phyloP scores from a whole-genome alignment of 805 yeast genomes.

The Schwanniomyces yamadae region DNA sequence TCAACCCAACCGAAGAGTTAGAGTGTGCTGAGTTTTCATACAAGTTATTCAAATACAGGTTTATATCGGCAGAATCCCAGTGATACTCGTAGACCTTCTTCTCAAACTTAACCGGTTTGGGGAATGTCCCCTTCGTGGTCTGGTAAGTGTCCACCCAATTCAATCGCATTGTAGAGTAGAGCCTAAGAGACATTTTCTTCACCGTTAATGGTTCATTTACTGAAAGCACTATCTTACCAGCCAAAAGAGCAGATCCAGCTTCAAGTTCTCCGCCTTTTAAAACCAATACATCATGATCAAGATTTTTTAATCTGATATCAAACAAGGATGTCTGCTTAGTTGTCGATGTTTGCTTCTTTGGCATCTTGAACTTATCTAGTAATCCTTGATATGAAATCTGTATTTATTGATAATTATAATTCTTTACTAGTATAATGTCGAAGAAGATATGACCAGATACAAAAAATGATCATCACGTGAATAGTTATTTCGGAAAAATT shows the following conservation, averaged over 20 bases:
- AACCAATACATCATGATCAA: constrained; percentile 76
- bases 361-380: constrained; percentile 1
- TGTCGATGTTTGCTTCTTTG: constrained; percentile 6
- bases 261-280: constrained; percentile 75
- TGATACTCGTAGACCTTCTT: constrained; percentile 68
- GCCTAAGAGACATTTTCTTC: constrained; percentile 58
- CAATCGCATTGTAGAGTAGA: constrained; percentile 66
- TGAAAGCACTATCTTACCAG: constrained; percentile 77
- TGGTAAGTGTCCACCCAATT: constrained; percentile 59
- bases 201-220: constrained; percentile 73
- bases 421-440: too few relatives aligned
- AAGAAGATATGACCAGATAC: too few relatives aligned
- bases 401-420: not conserved
- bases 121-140: constrained; percentile 44
- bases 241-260: constrained; percentile 71
- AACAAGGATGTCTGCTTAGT: constrained; percentile 34
- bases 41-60: constrained; percentile 35
- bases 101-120: constrained; percentile 53
- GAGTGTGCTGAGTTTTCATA: constrained; percentile 20
- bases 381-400: not conserved
- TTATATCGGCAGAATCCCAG: constrained; percentile 71
- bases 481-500: too few relatives aligned
- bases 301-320: constrained; percentile 58
- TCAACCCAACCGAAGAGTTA: constrained; percentile 27
- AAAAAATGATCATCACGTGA: too few relatives aligned